A percentile compares a stretch with the other conserved stretches of the same genome.
phyloP scores from a whole-genome alignment of 192 early-diverging fungal species.

The Kickxella alabastrina region DNA sequence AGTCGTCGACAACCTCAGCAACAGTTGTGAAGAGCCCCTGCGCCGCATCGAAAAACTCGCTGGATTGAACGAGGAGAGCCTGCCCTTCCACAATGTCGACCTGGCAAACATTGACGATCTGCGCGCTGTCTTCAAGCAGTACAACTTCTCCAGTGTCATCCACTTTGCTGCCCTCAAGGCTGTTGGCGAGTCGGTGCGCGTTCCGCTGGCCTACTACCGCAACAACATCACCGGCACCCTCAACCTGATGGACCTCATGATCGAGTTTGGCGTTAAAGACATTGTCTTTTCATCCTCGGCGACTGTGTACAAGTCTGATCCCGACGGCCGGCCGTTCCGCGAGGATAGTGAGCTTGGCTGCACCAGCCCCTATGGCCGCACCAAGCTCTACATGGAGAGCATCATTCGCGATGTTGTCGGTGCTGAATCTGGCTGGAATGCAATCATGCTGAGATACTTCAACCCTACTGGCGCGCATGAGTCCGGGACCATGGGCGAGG shows the following conservation, averaged over 20 bases:
- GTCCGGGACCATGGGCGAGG: slow-evolving; percentile 88
- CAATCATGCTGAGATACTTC: slow-evolving; percentile 79
- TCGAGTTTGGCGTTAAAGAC: slow-evolving; percentile 74
- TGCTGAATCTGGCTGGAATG: slow-evolving; percentile 61
- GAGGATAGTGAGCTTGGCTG: slow-evolving; percentile 67
- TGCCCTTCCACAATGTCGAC: slow-evolving; percentile 76
- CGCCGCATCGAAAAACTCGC: slow-evolving; percentile 63
- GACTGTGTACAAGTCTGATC: slow-evolving; percentile 75
- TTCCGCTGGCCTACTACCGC: slow-evolving; percentile 87
- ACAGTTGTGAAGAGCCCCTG: slow-evolving; percentile 71
- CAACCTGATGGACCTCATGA: slow-evolving; percentile 79
- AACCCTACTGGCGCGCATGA: slow-evolving; percentile 93
- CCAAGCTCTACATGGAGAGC: slow-evolving; percentile 91
- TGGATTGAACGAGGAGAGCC: slow-evolving; percentile 27
- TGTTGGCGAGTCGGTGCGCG: slow-evolving; percentile 74
- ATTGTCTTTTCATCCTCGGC: slow-evolving; percentile 95
- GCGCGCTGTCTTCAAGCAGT: slow-evolving; percentile 65
- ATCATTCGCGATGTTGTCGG: slow-evolving; percentile 71
- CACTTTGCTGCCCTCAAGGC: slow-evolving; percentile 89
- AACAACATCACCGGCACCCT: slow-evolving; percentile 92
- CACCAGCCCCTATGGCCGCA: slow-evolving; percentile 90
- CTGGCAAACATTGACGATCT: slow-evolving; percentile 67
- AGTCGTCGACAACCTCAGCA: slow-evolving; percentile 88
- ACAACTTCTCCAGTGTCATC: slow-evolving; percentile 66
- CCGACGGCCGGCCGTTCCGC: slow-evolving; percentile 49